These are phyloP conservation scores for Chlamydomonas schloesseri DNA, from an alignment of 139 green algal genomes.

Conservation along the genomic window DNA sequence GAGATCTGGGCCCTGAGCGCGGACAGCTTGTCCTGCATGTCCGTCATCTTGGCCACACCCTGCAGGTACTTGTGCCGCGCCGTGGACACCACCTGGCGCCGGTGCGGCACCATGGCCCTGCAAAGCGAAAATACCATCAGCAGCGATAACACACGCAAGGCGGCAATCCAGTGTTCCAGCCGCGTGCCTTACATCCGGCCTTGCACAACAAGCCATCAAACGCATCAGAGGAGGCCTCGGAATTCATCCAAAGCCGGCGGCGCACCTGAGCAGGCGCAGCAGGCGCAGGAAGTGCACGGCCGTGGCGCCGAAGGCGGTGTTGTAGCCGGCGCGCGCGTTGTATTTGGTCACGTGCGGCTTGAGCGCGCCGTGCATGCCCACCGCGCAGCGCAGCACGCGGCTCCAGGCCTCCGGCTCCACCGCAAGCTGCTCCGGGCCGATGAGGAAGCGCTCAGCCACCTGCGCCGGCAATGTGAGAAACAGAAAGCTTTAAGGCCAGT, in stretches of 20 bases:
- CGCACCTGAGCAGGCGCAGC: slow-evolving; percentile 28
- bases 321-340: slow-evolving; percentile 29
- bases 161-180: too few species aligned
- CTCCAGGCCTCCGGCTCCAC: slow-evolving; percentile 9
- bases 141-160: too few species aligned
- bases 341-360: slow-evolving; percentile 4
- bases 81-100: slow-evolving; percentile 30
- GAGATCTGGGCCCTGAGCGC: slow-evolving; percentile 47
- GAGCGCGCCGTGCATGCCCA: slow-evolving; percentile 47
- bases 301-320: slow-evolving; percentile 34
- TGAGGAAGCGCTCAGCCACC: slow-evolving; percentile 35
- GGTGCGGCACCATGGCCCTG: slow-evolving; percentile 45
- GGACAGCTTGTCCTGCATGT: slow-evolving; percentile 49
- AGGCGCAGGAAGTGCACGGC: slow-evolving; percentile 18
- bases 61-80: slow-evolving; percentile 50
- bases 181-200: too few species aligned
- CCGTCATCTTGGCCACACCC: slow-evolving; percentile 56
- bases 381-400: not conserved
- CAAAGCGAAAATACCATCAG: too few species aligned
- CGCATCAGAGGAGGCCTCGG: too few species aligned
- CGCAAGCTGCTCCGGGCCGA: slow-evolving; percentile 23
- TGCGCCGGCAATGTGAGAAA: not conserved
- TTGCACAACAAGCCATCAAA: too few species aligned
- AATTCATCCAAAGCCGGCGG: too few species aligned
- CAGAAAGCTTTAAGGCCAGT: too few species aligned